Evolutionary conservation across 148 eudicot genomes (phyloP).

Genomic region (Hydrangea macrophylla): DNA sequence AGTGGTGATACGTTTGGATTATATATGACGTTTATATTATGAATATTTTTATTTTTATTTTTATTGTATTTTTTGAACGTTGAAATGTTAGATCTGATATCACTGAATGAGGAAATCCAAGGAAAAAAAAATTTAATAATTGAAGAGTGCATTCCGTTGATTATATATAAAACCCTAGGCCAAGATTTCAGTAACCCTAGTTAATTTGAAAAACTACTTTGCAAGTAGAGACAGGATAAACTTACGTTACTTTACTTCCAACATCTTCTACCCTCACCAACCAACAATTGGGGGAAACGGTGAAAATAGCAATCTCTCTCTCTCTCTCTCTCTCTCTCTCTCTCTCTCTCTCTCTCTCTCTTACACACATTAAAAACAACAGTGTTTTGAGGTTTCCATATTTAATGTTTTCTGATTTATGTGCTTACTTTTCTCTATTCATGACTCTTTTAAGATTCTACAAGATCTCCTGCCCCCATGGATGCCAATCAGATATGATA

Average conservation of each 20-base stretch:
- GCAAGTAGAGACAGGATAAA: neutral
- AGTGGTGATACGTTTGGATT: too few species aligned
- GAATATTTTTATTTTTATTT: too few species aligned
- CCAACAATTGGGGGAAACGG: conserved; percentile 26
- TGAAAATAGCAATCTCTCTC: conserved; percentile 1
- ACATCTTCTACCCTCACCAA: conserved; percentile 20
- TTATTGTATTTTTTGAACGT: too few species aligned
- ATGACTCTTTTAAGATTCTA: conserved; percentile 50
- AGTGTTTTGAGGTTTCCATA: conserved; percentile 17
- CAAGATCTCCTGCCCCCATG: conserved; percentile 50
- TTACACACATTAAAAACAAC: conserved; percentile 5
- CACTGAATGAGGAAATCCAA: conserved; percentile 4
- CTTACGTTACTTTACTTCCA: neutral
- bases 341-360: neutral
- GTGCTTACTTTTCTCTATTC: conserved; percentile 26
- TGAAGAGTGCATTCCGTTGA: neutral
- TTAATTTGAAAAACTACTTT: conserved; percentile 7
- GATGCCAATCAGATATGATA: conserved; percentile 14
- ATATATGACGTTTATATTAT: too few species aligned
- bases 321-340: neutral
- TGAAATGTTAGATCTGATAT: neutral
- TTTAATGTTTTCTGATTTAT: conserved; percentile 19
- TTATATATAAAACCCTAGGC: conserved; percentile 11
- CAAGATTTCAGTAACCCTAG: conserved; percentile 16
- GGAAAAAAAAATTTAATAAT: neutral